These are phyloP conservation scores for Pseudogymnoascus sp. DNA, from an alignment of 2,329 filamentous ascomycete genomes.

Conservation along the genomic window DNA sequence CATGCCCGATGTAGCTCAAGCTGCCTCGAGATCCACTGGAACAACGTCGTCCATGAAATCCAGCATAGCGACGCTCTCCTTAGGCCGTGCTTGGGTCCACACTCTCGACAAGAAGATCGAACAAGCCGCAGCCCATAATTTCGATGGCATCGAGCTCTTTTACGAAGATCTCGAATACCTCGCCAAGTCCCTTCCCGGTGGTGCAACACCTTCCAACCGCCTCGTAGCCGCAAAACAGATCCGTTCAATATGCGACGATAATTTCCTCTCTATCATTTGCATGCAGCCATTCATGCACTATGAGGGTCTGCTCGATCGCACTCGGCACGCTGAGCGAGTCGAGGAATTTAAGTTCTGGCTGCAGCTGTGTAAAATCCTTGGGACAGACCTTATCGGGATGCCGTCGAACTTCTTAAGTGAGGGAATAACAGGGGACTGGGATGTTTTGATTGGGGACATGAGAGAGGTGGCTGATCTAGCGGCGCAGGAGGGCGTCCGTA, in stretches of 20 bases:
- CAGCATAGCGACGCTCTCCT: conserved; percentile 18
- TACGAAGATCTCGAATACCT: conserved; percentile 66
- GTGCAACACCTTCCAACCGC: conserved; percentile 34
- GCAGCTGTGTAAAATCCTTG: conserved; percentile 5
- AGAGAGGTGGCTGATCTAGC: conserved; percentile 61
- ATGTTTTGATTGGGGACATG: conserved; percentile 55
- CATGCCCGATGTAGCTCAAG: not conserved
- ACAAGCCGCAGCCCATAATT: conserved; percentile 56
- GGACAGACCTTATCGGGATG: conserved; percentile 52
- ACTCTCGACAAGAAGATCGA: conserved; percentile 59
- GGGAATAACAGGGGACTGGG: conserved; percentile 40
- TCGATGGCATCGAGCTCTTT: conserved; percentile 68
- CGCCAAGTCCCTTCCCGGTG: conserved; percentile 31
- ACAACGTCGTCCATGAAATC: not conserved
- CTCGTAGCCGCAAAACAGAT: conserved; percentile 52
- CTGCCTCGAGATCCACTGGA: not conserved
- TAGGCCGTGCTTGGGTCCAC: conserved; percentile 65
- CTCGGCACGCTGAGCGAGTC: conserved; percentile 35
- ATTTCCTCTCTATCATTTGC: conserved; percentile 48
- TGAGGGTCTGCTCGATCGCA: conserved; percentile 61
- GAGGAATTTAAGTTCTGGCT: conserved; percentile 1
- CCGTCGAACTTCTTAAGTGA: conserved; percentile 49
- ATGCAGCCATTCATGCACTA: conserved; percentile 28
- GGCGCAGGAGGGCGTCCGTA: conserved; percentile 48
- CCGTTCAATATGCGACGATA: conserved; percentile 47